Evolutionary conservation across 2,329 filamentous ascomycete species (phyloP).

Genomic region (Xylaria sp.): DNA sequence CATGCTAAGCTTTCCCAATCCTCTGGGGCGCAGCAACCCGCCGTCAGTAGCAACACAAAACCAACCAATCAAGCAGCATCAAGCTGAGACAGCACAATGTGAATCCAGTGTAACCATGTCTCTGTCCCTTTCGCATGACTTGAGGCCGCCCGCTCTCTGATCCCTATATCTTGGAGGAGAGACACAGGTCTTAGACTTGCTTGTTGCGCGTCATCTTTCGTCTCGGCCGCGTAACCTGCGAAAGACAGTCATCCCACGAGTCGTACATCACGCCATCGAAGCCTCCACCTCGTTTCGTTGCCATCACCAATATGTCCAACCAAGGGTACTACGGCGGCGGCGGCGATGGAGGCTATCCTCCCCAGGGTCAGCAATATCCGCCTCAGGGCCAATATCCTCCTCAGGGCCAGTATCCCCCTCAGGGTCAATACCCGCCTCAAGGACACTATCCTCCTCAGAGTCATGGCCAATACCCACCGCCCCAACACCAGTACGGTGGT

Average conservation of each 20-base stretch:
- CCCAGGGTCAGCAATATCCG: slow-evolving; percentile 39
- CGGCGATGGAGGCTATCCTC: slow-evolving; percentile 32
- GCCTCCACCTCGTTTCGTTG: slow-evolving; percentile 2
- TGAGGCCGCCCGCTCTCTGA: slow-evolving; percentile 25
- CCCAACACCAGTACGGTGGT: slow-evolving; percentile 37
- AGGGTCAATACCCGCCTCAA: slow-evolving; percentile 34
- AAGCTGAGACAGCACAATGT: not conserved
- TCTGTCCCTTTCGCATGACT: slow-evolving; percentile 4
- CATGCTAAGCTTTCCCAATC: too few relatives aligned
- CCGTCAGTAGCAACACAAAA: not conserved
- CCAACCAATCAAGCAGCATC: slow-evolving; percentile 3
- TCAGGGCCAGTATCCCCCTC: slow-evolving; percentile 40
- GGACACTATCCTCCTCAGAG: slow-evolving; percentile 37
- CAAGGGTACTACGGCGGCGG: slow-evolving; percentile 43
- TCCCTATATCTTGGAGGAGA: slow-evolving; percentile 1
- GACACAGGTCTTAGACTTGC: not conserved
- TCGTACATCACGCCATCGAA: slow-evolving; percentile 2
- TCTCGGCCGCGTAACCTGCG: not conserved
- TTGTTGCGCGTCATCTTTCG: slow-evolving; percentile 4
- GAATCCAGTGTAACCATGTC: not conserved
- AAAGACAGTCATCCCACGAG: not conserved
- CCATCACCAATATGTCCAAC: slow-evolving; percentile 40
- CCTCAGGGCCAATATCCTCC: slow-evolving; percentile 38
- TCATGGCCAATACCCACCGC: slow-evolving; percentile 38
- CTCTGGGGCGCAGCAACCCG: slow-evolving; percentile 8